Evolutionary conservation across 768 basidiomycete species (phyloP), one percentile per base, ranked within the genome.

Genomic region (Tylopilus plumbeoviolaceoides): DNA sequence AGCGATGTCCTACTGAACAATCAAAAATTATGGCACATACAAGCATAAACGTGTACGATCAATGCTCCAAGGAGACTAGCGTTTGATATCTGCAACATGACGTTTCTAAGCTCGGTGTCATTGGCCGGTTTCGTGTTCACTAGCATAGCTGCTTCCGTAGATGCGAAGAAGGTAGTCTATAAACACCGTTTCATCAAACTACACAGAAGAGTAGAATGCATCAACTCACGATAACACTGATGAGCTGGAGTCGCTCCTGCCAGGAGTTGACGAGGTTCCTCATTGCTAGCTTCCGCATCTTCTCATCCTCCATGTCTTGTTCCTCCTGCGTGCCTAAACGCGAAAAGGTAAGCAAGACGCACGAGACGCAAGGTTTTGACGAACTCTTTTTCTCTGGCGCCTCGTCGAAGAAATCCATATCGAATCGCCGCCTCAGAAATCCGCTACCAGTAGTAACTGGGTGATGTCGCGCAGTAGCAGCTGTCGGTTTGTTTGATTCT

Each of bases 121-220:
- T 27, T 18, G 1, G 4, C 48, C 0, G 75, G 75, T 12, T 72
- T 71, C 0, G 78, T 62, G 50, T 71, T 78, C 25, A 74, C 73
- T 12, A 84, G 66, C 63, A 83, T 67, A 28, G 75, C 77, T 0
- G 80, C 77, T 62, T 83, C 82, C 17, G 75, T 78, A 0, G 81
- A 76, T 2, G 82, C 82, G 53, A 84, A 83, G 63, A 84, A 84
- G 0, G 82, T 84, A 1, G 82, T 81, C 82, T 84, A 51, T 12
- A 33, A 10, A 23, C 11, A 51, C 21, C 39, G 33, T 5, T 38
- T 5, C 23, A 7, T 61, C 31, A 51, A 31, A 52, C 21, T 18
- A 18, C 27, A 31, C 21, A 23, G 12, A 39, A 38, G 3, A 42
- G 9, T 6, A 27, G 17, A n/a, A 35, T 21, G 30, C 1, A 6